phyloP scores from a whole-genome alignment of 345 rosid species.

The Salix suchowensis region DNA sequence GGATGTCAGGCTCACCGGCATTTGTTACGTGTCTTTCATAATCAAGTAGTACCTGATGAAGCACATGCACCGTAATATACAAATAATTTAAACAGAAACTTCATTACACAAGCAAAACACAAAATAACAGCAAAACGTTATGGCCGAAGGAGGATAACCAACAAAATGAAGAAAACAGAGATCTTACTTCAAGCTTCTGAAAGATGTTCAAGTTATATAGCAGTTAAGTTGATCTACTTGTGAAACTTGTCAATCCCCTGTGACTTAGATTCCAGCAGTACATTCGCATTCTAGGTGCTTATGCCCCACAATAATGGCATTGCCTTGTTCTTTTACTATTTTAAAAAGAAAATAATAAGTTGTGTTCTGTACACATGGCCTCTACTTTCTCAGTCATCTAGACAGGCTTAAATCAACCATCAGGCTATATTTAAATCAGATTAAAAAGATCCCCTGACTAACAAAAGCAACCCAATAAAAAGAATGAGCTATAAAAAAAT shows the following conservation, averaged over 20 bases:
- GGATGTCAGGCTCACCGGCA: constrained; percentile 55
- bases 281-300: not conserved
- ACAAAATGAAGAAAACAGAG: not conserved
- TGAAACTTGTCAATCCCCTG: not conserved
- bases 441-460: not conserved
- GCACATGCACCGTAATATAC: not conserved
- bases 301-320: not conserved
- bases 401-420: not conserved
- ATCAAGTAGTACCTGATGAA: constrained; percentile 76
- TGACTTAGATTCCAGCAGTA: not conserved
- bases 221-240: not conserved
- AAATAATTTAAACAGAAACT: not conserved
- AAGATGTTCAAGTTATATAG: not conserved
- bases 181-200: not conserved
- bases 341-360: not conserved
- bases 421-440: not conserved
- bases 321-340: not conserved
- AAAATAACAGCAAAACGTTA: not conserved
- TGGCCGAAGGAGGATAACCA: not conserved
- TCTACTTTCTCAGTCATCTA: not conserved
- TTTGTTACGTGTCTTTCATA: constrained; percentile 70
- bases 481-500: too few species aligned
- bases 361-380: not conserved
- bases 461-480: not conserved
- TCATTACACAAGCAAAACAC: not conserved